Evolutionary conservation across 140 eudicot genomes (phyloP), one percentile per base, ranked within the genome.

Genomic region (Stevia rebaudiana): DNA sequence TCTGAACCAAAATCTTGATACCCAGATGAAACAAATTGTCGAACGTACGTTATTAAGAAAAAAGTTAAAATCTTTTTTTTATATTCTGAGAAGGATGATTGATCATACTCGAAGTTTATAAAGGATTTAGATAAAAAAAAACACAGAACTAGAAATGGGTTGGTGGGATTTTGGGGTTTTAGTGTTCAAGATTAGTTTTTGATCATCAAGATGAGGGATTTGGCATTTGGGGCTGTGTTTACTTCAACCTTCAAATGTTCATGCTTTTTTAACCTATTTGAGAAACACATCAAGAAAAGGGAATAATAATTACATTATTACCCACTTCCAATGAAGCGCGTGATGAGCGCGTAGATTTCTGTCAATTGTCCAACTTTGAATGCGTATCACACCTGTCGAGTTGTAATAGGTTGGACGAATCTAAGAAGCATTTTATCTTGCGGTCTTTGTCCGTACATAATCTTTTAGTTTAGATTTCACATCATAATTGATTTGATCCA

Each of bases 251-350:
- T 65, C 68, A 77, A 49, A 56, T 74, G 65, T 57, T 77, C 54
- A 65, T 71, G 63, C 52, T 71, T 11, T 61, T 62, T 77, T 65
- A 77, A 77, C 82, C 78, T 73, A 77, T 67, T 56, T 70, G 68
- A 76, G 52, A 47, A 56, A 59, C 55, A 59, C 74, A 67, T 67
- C 64, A 52, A 40, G 67, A 40, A 13, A 56, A 16, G 40, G 24
- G 15, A 3, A 44, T 37, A 57, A 47, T 11, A n/a, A n/a, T n/a
- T n/a, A n/a, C n/a, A n/a, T n/a, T n/a, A n/a, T n/a, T n/a, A n/a
- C 43, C 81, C 68, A 76, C 70, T 57, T 49, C 65, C 74, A 58
- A 6, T 7, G 11, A 1, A 30, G 74, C 54, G 81, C 81, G 81
- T 70, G 69, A 13, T 7, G 68, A 50, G 75, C 59, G 80, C 80